Evolutionary conservation across 225 moss, liverwort and hornwort species (phyloP).

Genomic region (Pleurozium schreberi): DNA sequence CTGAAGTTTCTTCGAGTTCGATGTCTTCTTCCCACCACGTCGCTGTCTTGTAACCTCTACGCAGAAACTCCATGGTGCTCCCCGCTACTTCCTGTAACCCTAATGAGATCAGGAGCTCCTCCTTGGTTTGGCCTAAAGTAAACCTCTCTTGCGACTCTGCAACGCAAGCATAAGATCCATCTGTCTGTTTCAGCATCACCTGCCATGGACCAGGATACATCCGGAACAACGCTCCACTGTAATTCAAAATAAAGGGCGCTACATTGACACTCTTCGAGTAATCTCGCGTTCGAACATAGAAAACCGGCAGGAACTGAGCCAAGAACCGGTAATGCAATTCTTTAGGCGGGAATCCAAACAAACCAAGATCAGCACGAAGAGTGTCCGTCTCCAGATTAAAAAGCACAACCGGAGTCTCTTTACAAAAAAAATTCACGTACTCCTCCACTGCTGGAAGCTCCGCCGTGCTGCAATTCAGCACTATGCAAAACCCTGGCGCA

Average conservation of each 20-base stretch:
- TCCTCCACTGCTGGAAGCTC: slow-evolving; percentile 94
- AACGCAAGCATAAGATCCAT: slow-evolving; percentile 83
- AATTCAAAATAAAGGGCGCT: slow-evolving; percentile 85
- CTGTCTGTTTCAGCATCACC: slow-evolving; percentile 87
- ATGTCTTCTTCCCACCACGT: slow-evolving; percentile 95
- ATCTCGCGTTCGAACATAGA: slow-evolving; percentile 85
- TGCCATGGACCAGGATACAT: slow-evolving; percentile 97
- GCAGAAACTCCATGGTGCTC: slow-evolving; percentile 77
- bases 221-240: slow-evolving; percentile 89
- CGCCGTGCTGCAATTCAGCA: slow-evolving; percentile 69
- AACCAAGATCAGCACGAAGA: slow-evolving; percentile 82
- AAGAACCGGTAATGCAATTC: slow-evolving; percentile 84
- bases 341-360: slow-evolving; percentile 90
- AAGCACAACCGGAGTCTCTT: slow-evolving; percentile 52
- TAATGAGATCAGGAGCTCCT: slow-evolving; percentile 68
- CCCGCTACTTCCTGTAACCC: slow-evolving; percentile 84
- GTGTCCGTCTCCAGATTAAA: slow-evolving; percentile 94
- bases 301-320: slow-evolving; percentile 79
- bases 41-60: slow-evolving; percentile 84
- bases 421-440: slow-evolving; percentile 44
- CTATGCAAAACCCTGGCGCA: slow-evolving; percentile 40
- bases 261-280: slow-evolving; percentile 94
- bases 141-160: slow-evolving; percentile 69
- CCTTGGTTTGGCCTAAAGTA: slow-evolving; percentile 79
- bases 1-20: slow-evolving; percentile 49